Base-by-base conservation (phyloP, 2,329 filamentous ascomycete species). In the Ilyonectria robusta region DNA sequence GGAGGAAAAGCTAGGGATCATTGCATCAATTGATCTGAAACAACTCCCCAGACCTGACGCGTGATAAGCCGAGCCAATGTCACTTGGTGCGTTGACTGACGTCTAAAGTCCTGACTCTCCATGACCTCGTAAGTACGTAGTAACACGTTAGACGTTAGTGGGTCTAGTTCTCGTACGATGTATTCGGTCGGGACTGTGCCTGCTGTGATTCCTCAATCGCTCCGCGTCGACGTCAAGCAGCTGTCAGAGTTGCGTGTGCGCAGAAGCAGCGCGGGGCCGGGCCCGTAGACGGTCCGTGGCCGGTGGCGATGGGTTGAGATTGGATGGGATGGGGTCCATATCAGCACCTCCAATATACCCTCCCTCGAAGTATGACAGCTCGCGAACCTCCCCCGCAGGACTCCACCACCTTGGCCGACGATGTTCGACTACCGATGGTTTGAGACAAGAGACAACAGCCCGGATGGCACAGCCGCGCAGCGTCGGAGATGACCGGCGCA, bases 321-420 rank as follows among this genome's bases (percentile, higher is more conserved):
- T 64, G 48, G 31, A 37, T 51, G 37, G 50, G 55, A 44, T 19
- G 19, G 23, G 26, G 56, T 19, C 23, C 47, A 59, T 59, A 40
- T 53, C 48, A 42, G 17, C 40, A 50, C 33, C 19, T 31, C 42
- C 23, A 37, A 55, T 21, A 47, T 42, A 48, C 47, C 56, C 50
- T 29, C 37, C 60, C 50, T 56, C 46, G 31, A 33, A 40, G 50
- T 62, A 61, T 72, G 70, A 71, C 71, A 72, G 70, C 70, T 72
- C 65, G 70, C 65, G 59, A 68, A 48, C 33, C 26, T 26, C 40
- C 26, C 40, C 26, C 29, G 61, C 61, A 21, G 55, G 57, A 26
- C 26, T 35, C 50, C 57, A 29, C 56, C 57, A 31, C 47, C 33
- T 56, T 62, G 48, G 53, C 59, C 50, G 44, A 35, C 48, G 56